These are phyloP conservation scores for Eucalyptus caleyi DNA, from an alignment of 345 rosid genomes.

Conservation along the genomic window DNA sequence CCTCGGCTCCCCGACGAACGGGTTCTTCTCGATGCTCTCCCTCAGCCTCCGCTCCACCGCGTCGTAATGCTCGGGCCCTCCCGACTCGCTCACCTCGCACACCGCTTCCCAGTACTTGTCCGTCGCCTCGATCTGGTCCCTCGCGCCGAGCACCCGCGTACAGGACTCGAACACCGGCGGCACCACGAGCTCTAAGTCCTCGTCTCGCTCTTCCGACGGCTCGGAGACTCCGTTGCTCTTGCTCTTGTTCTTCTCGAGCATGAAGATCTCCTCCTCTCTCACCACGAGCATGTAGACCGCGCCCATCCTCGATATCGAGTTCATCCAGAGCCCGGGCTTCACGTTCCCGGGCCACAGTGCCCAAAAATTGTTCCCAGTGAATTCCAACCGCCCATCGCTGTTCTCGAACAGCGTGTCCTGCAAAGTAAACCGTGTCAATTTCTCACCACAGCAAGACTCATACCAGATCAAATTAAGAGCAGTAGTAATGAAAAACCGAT, in stretches of 20 bases:
- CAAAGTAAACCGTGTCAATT: not conserved
- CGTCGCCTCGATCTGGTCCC: slow-evolving; percentile 52
- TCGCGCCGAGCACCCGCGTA: slow-evolving; percentile 35
- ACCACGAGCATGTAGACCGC: slow-evolving; percentile 50
- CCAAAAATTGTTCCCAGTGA: slow-evolving; percentile 33
- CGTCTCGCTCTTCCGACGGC: slow-evolving; percentile 30
- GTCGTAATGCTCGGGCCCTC: slow-evolving; percentile 4
- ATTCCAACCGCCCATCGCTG: slow-evolving; percentile 51
- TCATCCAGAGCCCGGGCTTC: slow-evolving; percentile 87
- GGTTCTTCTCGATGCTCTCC: slow-evolving; percentile 51
- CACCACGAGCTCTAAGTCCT: slow-evolving; percentile 58
- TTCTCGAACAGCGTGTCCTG: slow-evolving; percentile 65
- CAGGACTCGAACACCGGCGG: slow-evolving; percentile 71
- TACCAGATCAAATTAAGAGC: not conserved
- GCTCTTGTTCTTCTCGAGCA: slow-evolving; percentile 33
- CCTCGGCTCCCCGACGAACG: slow-evolving; percentile 82
- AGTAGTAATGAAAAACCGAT: not conserved
- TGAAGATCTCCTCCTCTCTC: slow-evolving; percentile 70
- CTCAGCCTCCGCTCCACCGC: slow-evolving; percentile 40
- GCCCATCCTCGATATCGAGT: slow-evolving; percentile 68
- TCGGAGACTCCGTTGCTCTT: slow-evolving; percentile 10
- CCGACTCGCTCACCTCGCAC: slow-evolving; percentile 25
- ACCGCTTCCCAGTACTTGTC: slow-evolving; percentile 82
- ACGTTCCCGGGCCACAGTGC: slow-evolving; percentile 89
- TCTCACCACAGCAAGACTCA: not conserved